phyloP scores from a whole-genome alignment of 2,329 filamentous ascomycete species.

The Penicillium sp. region DNA sequence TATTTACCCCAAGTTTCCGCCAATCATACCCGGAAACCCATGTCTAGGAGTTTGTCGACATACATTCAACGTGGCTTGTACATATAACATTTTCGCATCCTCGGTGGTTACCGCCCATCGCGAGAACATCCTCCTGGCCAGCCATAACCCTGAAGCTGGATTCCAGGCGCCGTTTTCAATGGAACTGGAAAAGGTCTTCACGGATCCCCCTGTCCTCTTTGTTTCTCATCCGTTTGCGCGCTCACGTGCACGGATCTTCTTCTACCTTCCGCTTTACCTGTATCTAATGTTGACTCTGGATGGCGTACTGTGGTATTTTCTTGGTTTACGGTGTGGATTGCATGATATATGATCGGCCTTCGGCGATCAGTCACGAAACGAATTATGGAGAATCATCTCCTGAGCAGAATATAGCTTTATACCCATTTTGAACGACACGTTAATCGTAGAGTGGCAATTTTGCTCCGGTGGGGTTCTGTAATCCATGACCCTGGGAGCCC shows the following conservation, averaged over 20 bases:
- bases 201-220: conserved; percentile 1
- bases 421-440: not conserved
- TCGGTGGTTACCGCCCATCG: not conserved
- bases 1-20: conserved; percentile 5
- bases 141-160: not conserved
- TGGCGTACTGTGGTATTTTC: conserved; percentile 6
- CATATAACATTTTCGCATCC: conserved; percentile 31
- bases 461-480: not conserved
- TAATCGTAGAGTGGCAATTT: not conserved
- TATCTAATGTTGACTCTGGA: conserved; percentile 26
- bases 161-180: not conserved
- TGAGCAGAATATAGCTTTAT: not conserved
- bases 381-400: not conserved
- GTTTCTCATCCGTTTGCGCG: conserved; percentile 4
- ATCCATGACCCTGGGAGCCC: not conserved
- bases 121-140: not conserved
- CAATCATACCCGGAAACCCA: conserved; percentile 14
- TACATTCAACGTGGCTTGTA: conserved; percentile 34
- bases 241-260: not conserved
- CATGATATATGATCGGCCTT: conserved; percentile 18
- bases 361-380: not conserved
- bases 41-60: conserved; percentile 20
- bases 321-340: conserved; percentile 5
- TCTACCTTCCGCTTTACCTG: conserved; percentile 13
- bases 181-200: not conserved